Evolutionary conservation across 257 asterid genomes (phyloP), one percentile per base, ranked within the genome.

Genomic region (Scutellaria minor): DNA sequence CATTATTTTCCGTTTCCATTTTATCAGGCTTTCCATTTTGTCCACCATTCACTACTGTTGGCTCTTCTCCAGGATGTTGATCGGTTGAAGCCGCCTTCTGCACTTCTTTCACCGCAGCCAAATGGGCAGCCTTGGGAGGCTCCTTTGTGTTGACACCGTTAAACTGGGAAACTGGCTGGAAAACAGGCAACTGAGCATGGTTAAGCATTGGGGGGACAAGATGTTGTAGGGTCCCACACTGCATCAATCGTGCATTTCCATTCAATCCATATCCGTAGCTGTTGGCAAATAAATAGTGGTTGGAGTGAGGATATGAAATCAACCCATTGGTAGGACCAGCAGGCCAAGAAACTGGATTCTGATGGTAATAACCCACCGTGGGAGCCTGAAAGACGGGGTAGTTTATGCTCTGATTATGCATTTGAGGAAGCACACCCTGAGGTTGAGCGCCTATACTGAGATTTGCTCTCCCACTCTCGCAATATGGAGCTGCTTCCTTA

Each of bases 311-410:
- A 71, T 78, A 81, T 18, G 96, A 59, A 85, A 86, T 68, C 73
- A 90, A 72, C 31, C 96, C 93, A 77, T 87, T 91, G 7, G 90
- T 74, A 46, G 94, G 92, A 73, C 86, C 78, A 7, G 85, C 75
- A 0, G 88, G 65, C 96, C 95, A 92, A 56, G 93, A 74, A 53
- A 85, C 84, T 35, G 96, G 88, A 77, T 75, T 82, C 82, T 89
- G 98, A 75, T 85, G 91, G 76, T 86, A 90, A 77, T 89, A 95
- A 46, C 93, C 90, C 82, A 87, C 66, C 5, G 89, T 47, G 64
- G 97, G 84, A 81, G 90, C 80, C 78, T 80, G 99, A 78, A 83
- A 87, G 71, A 88, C 55, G 1, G 97, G 94, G 76, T 78, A 90
- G 71, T 85, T 87, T 40, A 87, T 56, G 79, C 81, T 81, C 76